Conservation (phyloP, 2,329 filamentous ascomycete genomes). For the Leptographium procerum region DNA sequence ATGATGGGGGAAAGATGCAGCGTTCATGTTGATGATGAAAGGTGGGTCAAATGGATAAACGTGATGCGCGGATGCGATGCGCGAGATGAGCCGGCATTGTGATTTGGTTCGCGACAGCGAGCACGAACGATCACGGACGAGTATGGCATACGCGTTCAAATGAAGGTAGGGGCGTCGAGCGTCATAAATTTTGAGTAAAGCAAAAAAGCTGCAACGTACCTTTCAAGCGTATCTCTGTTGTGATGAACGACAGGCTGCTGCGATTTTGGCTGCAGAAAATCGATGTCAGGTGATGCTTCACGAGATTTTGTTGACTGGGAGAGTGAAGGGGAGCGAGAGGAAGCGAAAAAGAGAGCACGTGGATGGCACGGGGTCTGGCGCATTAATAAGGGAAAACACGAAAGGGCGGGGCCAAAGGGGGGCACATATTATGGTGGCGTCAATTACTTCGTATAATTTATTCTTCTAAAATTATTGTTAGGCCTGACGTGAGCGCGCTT, state of each 20-base stretch:
- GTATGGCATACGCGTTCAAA: not conserved
- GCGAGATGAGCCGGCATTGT: slow-evolving; percentile 8
- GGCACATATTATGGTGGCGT: not conserved
- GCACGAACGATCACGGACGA: not conserved
- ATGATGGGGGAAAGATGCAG: not conserved
- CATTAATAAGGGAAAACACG: slow-evolving; percentile 10
- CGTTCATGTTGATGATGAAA: not conserved
- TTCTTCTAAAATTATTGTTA: not conserved
- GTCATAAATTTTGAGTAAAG: not conserved
- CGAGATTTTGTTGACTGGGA: slow-evolving; percentile 9
- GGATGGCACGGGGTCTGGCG: slow-evolving; percentile 14
- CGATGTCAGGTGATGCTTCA: slow-evolving; percentile 17
- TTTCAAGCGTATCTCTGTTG: not conserved
- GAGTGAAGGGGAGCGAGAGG: not conserved
- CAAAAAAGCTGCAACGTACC: slow-evolving; percentile 1
- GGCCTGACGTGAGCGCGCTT: not conserved
- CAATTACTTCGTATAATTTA: too few species aligned
- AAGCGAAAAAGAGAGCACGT: slow-evolving; percentile 11
- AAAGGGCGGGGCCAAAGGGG: not conserved
- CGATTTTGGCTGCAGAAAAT: slow-evolving; percentile 13
- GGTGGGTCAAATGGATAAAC: not conserved
- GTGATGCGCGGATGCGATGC: not conserved
- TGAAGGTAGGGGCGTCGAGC: not conserved
- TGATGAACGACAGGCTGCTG: not conserved
- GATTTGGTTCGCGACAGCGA: not conserved